phyloP scores from a whole-genome alignment of 352 stramenopile genomes.

The Saprolegnia diclina region DNA sequence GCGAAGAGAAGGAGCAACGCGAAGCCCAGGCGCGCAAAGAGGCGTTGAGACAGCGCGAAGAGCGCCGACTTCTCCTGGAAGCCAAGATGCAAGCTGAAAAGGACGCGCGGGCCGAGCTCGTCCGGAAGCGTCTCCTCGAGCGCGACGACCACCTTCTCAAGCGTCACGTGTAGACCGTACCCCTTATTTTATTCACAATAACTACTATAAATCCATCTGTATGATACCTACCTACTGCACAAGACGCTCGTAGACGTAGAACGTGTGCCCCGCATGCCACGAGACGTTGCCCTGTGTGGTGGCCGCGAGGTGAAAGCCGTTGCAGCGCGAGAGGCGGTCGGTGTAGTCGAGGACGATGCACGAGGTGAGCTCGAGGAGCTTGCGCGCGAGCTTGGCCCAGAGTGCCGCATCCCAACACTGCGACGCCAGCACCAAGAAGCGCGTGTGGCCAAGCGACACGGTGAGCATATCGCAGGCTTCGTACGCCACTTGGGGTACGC shows the following conservation, averaged over 20 bases:
- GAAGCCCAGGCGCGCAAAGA: conserved; percentile 10
- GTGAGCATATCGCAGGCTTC: conserved; percentile 42
- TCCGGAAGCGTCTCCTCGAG: conserved; percentile 10
- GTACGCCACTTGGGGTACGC: conserved; percentile 30
- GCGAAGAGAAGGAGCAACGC: conserved; percentile 27
- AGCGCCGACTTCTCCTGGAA: conserved; percentile 11
- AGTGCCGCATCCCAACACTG: conserved; percentile 53
- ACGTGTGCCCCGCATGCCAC: conserved; percentile 6
- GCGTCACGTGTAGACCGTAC: conserved; percentile 2
- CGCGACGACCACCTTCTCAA: conserved; percentile 19
- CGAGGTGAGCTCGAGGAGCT: conserved; percentile 38
- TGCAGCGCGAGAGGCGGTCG: conserved; percentile 26
- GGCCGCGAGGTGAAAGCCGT: conserved; percentile 32
- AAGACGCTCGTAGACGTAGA: not conserved
- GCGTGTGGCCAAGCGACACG: conserved; percentile 29
- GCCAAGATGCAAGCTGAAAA: conserved; percentile 7
- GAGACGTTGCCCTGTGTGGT: not conserved
- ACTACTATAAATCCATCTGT: not conserved
- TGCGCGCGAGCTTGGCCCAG: conserved; percentile 33
- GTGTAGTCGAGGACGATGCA: conserved; percentile 56
- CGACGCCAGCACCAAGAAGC: conserved; percentile 47
- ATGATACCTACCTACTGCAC: not conserved
- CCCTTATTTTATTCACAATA: conserved; percentile 18
- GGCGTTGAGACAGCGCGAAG: conserved; percentile 11
- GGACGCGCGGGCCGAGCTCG: conserved; percentile 7